Evolutionary conservation across 1,284 basidiomycete species (phyloP).

Genomic region (Trichosporon sp.): DNA sequence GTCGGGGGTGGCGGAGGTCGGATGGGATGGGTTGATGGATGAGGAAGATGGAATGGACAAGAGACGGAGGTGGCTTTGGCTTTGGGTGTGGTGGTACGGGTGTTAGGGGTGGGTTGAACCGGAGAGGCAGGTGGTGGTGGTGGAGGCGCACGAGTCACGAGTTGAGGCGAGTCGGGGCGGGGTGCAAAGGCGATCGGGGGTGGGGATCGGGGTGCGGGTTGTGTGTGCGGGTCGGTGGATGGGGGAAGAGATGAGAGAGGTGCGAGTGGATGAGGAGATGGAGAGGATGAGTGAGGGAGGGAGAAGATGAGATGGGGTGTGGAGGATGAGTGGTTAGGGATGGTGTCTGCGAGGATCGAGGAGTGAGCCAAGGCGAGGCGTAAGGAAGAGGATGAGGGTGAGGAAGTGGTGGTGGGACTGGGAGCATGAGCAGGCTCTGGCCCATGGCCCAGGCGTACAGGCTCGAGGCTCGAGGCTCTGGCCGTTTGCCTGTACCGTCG

Average conservation of each 20-base stretch:
- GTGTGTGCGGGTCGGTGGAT: too few species aligned
- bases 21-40: neutral
- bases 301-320: too few species aligned
- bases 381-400: too few species aligned
- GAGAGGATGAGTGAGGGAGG: neutral
- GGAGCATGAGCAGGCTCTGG: too few species aligned
- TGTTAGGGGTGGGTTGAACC: neutral
- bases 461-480: too few species aligned
- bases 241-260: neutral
- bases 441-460: too few species aligned
- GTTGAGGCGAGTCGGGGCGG: neutral
- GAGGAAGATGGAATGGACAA: neutral
- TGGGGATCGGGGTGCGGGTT: neutral
- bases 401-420: too few species aligned
- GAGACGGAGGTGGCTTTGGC: neutral
- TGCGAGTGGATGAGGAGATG: neutral
- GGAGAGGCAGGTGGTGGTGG: neutral
- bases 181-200: neutral
- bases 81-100: neutral
- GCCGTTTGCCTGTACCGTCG: too few species aligned
- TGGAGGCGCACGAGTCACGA: neutral
- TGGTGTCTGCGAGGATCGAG: too few species aligned
- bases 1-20: neutral
- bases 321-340: too few species aligned
- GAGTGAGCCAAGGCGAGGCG: too few species aligned